These are phyloP conservation scores for Zoysia japonica DNA, from an alignment of 176 grass and related monocot species.

Conservation along the genomic window DNA sequence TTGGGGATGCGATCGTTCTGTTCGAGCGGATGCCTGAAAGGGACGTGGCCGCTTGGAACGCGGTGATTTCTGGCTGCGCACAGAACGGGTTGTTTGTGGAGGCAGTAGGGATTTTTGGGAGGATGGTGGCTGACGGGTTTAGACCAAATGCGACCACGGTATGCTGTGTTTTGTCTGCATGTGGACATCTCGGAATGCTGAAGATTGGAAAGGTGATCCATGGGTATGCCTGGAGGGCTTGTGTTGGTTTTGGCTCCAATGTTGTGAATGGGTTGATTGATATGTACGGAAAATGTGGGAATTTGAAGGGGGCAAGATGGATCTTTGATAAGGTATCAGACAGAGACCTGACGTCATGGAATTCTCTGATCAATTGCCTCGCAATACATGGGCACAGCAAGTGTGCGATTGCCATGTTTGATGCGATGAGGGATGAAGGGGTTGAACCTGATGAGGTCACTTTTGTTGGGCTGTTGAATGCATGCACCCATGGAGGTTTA, in stretches of 20 bases:
- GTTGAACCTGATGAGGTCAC: constrained; percentile 71
- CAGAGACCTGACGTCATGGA: constrained; percentile 62
- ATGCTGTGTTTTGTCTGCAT: constrained; percentile 61
- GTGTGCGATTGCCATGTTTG: constrained; percentile 46
- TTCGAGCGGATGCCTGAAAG: constrained; percentile 72
- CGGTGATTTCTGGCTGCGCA: constrained; percentile 60
- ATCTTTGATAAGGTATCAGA: constrained; percentile 61
- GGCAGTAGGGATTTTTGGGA: constrained; percentile 50
- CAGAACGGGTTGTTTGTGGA: constrained; percentile 67
- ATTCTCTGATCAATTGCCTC: constrained; percentile 78
- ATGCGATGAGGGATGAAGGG: constrained; percentile 48
- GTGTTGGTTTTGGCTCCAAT: constrained; percentile 53
- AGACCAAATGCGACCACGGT: constrained; percentile 65
- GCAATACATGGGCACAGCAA: constrained; percentile 58
- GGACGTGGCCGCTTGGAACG: constrained; percentile 79
- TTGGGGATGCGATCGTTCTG: constrained; percentile 48
- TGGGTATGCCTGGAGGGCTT: constrained; percentile 56
- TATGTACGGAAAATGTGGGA: constrained; percentile 88
- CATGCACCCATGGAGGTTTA: constrained; percentile 79
- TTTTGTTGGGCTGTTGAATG: constrained; percentile 73
- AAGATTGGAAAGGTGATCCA: constrained; percentile 67
- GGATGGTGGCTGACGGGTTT: constrained; percentile 55
- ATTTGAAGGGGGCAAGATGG: constrained; percentile 56
- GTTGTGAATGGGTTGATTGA: constrained; percentile 75
- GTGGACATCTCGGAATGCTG: constrained; percentile 73